These are phyloP conservation scores for Bretschneidera sinensis DNA, from an alignment of 345 rosid genomes.

Conservation along the genomic window DNA sequence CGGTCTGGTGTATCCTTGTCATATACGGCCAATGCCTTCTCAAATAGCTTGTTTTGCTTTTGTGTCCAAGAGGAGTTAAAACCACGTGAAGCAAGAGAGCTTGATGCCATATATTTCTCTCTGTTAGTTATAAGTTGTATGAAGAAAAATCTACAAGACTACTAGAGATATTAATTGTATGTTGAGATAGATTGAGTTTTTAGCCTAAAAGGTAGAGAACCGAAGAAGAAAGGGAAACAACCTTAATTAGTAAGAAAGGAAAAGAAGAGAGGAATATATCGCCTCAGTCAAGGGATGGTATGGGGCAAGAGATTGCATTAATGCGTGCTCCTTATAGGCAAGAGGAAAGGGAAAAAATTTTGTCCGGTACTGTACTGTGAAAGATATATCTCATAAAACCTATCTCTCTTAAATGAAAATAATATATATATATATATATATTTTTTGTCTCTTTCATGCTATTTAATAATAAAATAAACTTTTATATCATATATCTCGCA, in stretches of 20 bases:
- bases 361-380: constrained; percentile 27
- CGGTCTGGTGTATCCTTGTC: constrained; percentile 91
- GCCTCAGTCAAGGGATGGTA: constrained; percentile 36
- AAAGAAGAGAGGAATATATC: constrained; percentile 21
- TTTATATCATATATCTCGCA: no score
- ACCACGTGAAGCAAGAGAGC: no score
- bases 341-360: no score
- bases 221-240: background rate
- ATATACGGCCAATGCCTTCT: constrained; percentile 73
- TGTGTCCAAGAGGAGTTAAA: constrained; percentile 62
- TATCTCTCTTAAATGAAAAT: no score
- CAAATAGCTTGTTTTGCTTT: constrained; percentile 74
- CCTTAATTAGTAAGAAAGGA: constrained; percentile 19
- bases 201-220: constrained; percentile 8
- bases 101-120: constrained; percentile 45
- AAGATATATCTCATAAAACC: constrained; percentile 9
- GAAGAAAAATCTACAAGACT: background rate
- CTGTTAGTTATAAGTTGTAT: constrained; percentile 2
- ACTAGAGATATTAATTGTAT: constrained; percentile 1
- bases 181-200: background rate
- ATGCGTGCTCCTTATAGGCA: constrained; percentile 41
- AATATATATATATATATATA: no score
- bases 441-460: no score
- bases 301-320: constrained; percentile 1
- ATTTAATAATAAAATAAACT: no score